Conservation (phyloP, 257 asterid genomes). For the Primulina huaijiensis region DNA sequence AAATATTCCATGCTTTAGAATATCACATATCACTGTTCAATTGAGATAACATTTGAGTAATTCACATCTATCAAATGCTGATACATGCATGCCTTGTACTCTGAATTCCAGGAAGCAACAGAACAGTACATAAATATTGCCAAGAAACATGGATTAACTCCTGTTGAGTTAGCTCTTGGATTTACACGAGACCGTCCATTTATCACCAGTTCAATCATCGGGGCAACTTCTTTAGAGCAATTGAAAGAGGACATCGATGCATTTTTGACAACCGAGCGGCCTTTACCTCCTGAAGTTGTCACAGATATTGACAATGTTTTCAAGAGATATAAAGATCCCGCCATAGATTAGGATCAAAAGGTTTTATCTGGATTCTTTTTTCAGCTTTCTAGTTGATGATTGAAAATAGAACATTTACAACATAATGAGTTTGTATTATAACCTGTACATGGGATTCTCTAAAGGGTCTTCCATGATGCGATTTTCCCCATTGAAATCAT, state of each 20-base stretch:
- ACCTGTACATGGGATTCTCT: neutral
- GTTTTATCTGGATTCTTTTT: neutral
- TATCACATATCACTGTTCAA: neutral
- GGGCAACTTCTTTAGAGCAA: slow-evolving; percentile 80
- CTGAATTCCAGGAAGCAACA: slow-evolving; percentile 68
- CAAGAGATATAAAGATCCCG: slow-evolving; percentile 85
- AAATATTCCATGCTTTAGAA: neutral
- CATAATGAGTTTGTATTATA: neutral
- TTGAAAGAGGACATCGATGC: slow-evolving; percentile 72
- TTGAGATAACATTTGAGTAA: too few relatives aligned
- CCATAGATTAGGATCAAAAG: slow-evolving; percentile 36
- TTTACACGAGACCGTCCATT: slow-evolving; percentile 78
- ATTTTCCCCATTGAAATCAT: too few relatives aligned
- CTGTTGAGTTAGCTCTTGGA: slow-evolving; percentile 73
- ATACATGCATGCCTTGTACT: neutral
- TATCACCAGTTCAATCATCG: slow-evolving; percentile 71
- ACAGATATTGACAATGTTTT: slow-evolving; percentile 60
- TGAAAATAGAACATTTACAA: neutral
- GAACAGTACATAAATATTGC: slow-evolving; percentile 61
- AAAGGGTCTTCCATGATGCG: neutral
- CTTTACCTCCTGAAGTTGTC: slow-evolving; percentile 60
- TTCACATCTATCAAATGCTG: neutral
- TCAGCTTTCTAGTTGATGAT: neutral
- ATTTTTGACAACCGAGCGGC: slow-evolving; percentile 57
- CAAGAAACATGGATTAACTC: slow-evolving; percentile 68